Base-by-base conservation (phyloP, 2,329 filamentous ascomycete genomes). In the Exophiala sideris region DNA sequence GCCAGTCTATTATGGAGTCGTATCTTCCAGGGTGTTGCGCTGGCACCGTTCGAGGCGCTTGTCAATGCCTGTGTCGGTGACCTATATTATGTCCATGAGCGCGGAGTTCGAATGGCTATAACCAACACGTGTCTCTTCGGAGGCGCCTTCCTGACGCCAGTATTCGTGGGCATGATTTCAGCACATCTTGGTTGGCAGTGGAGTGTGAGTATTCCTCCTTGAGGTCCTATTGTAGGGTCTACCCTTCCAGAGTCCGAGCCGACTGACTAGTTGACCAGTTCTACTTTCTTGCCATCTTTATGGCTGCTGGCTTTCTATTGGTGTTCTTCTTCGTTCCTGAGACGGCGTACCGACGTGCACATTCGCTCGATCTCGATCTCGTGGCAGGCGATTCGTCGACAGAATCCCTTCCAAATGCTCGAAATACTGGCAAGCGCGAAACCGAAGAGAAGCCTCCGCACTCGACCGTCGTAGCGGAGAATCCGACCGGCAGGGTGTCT, bases 21-120 rank as follows among this genome's bases (percentile, higher is more conserved):
- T 10, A 81, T 95, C 48, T 82, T 95, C 52, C 92, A 96, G 70
- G 92, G 92, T 16, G 80, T 96, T 40, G 91, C 87, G 0, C 79
- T 91, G 14, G 91, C 91, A 7, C 91, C 92, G 0, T 96, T 94
- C 62, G 92, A 97, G 72, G 88, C 89, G 1, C 75, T 96, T 20
- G 86, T 96, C 54, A 96, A 95, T 70, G 89, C 89, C 0, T 86
- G 84, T 45, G 88, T 96, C 5, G 92, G 91, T 38, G 92, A 97
- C 69, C 69, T 97, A 48, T 96, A 92, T 71, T 94, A 86, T 70
- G 90, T 96, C 21, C 92, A 92, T 73, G 84, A 88, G 70, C 71
- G 81, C 70, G 38, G 91, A 32, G 82, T 87, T 62, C 83, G 91
- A 52, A 96, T 96, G 92, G 92, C 92, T 1, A 77, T 95, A 50